Evolutionary conservation across 2,329 filamentous ascomycete species (phyloP), one percentile per base, ranked within the genome.

Genomic region (Penicillium sp.): DNA sequence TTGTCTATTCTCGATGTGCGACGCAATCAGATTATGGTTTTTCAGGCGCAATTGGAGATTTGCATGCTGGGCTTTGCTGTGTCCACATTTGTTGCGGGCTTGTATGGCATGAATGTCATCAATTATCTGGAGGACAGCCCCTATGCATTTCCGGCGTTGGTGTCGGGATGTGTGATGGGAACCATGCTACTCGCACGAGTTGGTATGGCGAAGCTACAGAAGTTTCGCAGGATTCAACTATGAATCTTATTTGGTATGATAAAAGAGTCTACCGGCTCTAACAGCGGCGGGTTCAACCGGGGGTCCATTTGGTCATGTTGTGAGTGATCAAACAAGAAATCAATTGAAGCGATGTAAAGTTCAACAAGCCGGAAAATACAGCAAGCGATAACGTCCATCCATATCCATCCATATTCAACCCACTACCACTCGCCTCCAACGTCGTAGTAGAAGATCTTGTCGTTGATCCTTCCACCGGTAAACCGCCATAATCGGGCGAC

Each of bases 381-480:
- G 13, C 35, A 37, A 24, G 9, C 22, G n/a, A 19, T 7, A 41
- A 3, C 1, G 18, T 27, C 35, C 9, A 19, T 19, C 24, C 37
- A 33, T n/a, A n/a, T 27, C 24, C 36, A 41, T 13, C n/a, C 37
- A 43, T 22, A 33, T 10, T 40, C 16, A 37, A 22, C 18, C 27
- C n/a, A 57, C 63, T 59, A 81, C 68, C 75, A 82, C 68, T 86
- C 84, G 13, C 84, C 83, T 11, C 85, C 83, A 57, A 86, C 71
- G 35, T 79, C 77, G 64, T 84, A 84, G 35, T 76, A 76, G 52
- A 85, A 83, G 22, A 80, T 70, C n/a, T 71, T 69, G 59, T 81
- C 74, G 66, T 82, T 82, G 10, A 83, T 59, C 59, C 69, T 80
- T 0, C 83, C 83, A 2, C 78, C 74, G 0, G 83, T 85, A 5